phyloP scores from a whole-genome alignment of 1,284 basidiomycete species.

The Microstroma glucosiphilum region DNA sequence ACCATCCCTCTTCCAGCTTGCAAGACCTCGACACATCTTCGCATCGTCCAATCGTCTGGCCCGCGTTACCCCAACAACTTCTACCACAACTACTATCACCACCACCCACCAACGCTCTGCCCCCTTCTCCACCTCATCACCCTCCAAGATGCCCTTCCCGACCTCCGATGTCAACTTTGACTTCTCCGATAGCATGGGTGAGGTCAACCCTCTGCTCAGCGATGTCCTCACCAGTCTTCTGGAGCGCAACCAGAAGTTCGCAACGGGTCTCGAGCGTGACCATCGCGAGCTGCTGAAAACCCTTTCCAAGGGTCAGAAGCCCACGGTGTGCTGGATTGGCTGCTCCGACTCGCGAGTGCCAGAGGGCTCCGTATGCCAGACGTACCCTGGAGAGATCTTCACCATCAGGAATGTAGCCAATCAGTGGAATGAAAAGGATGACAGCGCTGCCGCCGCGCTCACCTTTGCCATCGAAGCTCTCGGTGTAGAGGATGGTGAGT shows the following conservation, averaged over 20 bases:
- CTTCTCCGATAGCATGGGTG: background rate
- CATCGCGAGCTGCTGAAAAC: constrained; percentile 63
- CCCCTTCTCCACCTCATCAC: background rate
- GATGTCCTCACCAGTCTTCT: constrained; percentile 16
- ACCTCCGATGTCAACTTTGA: background rate
- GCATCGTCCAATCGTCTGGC: no score
- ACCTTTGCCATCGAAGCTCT: constrained; percentile 72
- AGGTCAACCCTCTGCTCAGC: background rate
- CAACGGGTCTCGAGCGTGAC: constrained; percentile 17
- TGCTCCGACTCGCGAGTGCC: constrained; percentile 49
- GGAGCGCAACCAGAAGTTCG: constrained; percentile 35
- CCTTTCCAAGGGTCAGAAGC: constrained; percentile 63
- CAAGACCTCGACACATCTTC: no score
- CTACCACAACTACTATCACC: no score
- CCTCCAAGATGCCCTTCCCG: background rate
- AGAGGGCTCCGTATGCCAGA: constrained; percentile 54
- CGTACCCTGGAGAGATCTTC: constrained; percentile 47
- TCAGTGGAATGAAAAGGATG: constrained; percentile 67
- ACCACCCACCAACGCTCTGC: no score
- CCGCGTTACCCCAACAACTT: no score
- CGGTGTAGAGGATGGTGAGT: constrained; percentile 72
- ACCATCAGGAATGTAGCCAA: constrained; percentile 52
- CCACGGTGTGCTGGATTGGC: constrained; percentile 70
- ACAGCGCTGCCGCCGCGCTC: constrained; percentile 70
- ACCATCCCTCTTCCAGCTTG: no score